phyloP scores from a whole-genome alignment of 2,329 filamentous ascomycete genomes.

The Colletotrichum tropicicola region DNA sequence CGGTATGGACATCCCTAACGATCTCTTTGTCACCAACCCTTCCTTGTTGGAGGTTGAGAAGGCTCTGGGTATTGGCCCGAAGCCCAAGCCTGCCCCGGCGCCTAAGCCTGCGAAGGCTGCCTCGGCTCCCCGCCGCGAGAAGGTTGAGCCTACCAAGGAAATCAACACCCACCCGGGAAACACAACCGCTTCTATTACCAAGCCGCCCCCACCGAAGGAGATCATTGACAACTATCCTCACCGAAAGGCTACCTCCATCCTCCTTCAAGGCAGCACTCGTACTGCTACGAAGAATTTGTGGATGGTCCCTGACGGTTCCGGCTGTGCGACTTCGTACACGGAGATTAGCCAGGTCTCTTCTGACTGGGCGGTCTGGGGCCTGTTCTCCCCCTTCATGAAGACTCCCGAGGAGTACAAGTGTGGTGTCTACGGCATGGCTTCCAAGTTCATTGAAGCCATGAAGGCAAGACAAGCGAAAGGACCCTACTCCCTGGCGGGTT shows the following conservation, averaged over 20 bases:
- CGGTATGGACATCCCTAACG: conserved; percentile 62
- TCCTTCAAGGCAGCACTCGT: conserved; percentile 58
- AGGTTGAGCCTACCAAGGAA: conserved; percentile 34
- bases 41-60: conserved; percentile 73
- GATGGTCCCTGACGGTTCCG: conserved; percentile 65
- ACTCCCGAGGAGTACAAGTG: conserved; percentile 64
- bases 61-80: conserved; percentile 62
- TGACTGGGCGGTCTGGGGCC: conserved; percentile 60
- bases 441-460: conserved; percentile 64
- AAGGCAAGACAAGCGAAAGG: conserved; percentile 75
- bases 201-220: conserved; percentile 47
- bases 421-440: conserved; percentile 63
- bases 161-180: conserved; percentile 40
- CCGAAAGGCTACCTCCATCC: conserved; percentile 57
- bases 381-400: conserved; percentile 72
- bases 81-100: conserved; percentile 44
- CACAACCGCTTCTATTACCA: conserved; percentile 58
- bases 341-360: conserved; percentile 62
- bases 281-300: conserved; percentile 57
- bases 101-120: conserved; percentile 40
- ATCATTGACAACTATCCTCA: conserved; percentile 55
- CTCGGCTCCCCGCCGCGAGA: conserved; percentile 25
- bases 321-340: conserved; percentile 73
- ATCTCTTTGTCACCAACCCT: conserved; percentile 69
- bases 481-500: conserved; percentile 75